Base-by-base conservation (phyloP, 257 asterid species). In the Solanum ossicruentum region DNA sequence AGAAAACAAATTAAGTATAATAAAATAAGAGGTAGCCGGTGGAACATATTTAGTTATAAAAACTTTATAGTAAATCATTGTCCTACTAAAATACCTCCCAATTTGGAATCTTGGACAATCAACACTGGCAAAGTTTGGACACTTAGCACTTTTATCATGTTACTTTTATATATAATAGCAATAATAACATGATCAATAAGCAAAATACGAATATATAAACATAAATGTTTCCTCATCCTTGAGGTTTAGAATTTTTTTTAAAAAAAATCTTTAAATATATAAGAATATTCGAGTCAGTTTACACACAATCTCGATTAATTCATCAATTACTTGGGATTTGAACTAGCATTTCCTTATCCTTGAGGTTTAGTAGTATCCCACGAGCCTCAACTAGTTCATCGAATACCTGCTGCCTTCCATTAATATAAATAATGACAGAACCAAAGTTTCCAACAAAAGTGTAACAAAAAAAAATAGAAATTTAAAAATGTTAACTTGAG, bases 21-120 rank as follows among this genome's bases (percentile, higher is more conserved):
- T 77, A 77, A 75, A 75, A 49, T 77, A 77, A 77, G 82, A 43
- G 58, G 81, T 75, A 75, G 82, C 39, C 49, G 43, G 45, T 49
- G 81, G 15, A 75, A 36, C 61, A 49, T 75, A 39, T 51, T 51
- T 52, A 23, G 21, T 43, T 77, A 49, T 26, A 52, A 26, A 58
- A 36, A 36, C 41, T 12, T 20, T 20, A 3, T 58, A 58, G 28
- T 58, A 20, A 52, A 52, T 77, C 26, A 16, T 77, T 77, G 49
- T 77, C 82, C 81, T 26, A 8, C 10, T 16, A 2, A 43, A 43
- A 70, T 70, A 41, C n/a, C 3, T 77, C 61, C 15, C 21, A 26
- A 77, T 52, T 77, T 51, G 47, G 26, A 7, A 77, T 77, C 63
- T 77, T 77, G 61, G 61, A 49, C 61, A 49, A 47, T 45, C 20